A percentile compares a stretch with the other conserved stretches of the same genome.
Conservation (phyloP, 495 filamentous ascomycete genomes). For the Penicillium lividum region DNA sequence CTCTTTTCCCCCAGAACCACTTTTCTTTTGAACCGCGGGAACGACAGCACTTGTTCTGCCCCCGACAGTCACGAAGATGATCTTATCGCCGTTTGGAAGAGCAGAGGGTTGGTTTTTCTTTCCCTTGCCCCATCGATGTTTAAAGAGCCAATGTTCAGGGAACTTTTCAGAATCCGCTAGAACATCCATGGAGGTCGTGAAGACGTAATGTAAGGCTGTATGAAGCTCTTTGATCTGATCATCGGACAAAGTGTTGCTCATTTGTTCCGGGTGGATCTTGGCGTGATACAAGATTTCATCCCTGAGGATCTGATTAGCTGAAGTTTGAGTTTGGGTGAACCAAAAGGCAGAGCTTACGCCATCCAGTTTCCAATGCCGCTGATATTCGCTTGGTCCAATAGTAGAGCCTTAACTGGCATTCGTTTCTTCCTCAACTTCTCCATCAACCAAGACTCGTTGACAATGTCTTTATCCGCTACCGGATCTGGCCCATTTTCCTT, state of each 20-base stretch:
- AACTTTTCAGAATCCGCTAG: constrained; percentile 82
- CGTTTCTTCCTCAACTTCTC: constrained; percentile 69
- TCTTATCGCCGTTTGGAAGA: constrained; percentile 80
- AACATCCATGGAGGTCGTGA: constrained; percentile 72
- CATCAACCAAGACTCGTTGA: constrained; percentile 71
- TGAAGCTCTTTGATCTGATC: constrained; percentile 72
- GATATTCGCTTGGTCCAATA: constrained; percentile 87
- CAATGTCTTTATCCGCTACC: constrained; percentile 72
- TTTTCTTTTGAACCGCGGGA: constrained; percentile 83
- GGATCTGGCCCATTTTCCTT: constrained; percentile 94
- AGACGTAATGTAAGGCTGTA: constrained; percentile 74
- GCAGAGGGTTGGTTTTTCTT: constrained; percentile 67
- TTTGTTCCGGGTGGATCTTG: constrained; percentile 86
- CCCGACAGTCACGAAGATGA: constrained; percentile 81
- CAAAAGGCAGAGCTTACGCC: constrained; percentile 51
- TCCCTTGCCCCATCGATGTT: constrained; percentile 87
- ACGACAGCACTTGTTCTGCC: constrained; percentile 87
- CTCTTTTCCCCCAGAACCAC: constrained; percentile 47
- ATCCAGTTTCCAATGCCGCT: constrained; percentile 98
- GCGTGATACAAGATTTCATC: constrained; percentile 91
- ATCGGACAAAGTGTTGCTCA: constrained; percentile 76
- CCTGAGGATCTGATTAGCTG: constrained; percentile 34
- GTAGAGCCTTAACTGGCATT: constrained; percentile 81
- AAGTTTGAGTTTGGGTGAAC: neutral
- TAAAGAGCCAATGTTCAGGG: constrained; percentile 89